Percentiles rank a stretch among this genome's conserved stretches.
phyloP scores from a whole-genome alignment of 306 rosid species.

The Glycine tomentella region DNA sequence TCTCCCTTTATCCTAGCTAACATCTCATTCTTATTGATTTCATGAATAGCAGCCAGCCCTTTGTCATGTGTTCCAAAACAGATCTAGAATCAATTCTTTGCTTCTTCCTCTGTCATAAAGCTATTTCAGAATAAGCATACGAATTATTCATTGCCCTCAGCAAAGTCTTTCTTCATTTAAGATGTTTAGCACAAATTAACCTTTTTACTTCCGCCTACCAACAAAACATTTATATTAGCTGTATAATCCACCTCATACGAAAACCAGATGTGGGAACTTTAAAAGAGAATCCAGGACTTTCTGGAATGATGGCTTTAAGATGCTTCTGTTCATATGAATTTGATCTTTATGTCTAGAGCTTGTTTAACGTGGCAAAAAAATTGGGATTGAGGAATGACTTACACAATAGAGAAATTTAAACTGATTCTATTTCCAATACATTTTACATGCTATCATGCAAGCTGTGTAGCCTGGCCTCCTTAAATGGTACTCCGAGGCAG shows the following conservation, averaged over 20 bases:
- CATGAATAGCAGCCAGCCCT: neutral
- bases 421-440: neutral
- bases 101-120: conserved; percentile 1
- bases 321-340: no score
- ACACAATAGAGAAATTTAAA: neutral
- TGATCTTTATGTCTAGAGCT: conserved; percentile 32
- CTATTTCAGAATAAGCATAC: conserved; percentile 26
- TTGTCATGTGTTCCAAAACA: conserved; percentile 4
- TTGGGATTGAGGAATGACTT: conserved; percentile 15
- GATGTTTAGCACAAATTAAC: conserved; percentile 11
- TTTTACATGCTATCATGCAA: neutral
- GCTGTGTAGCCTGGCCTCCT: conserved; percentile 2
- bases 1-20: conserved; percentile 23
- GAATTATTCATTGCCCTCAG: neutral
- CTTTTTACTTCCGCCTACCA: conserved; percentile 26
- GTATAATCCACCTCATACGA: conserved; percentile 13
- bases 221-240: neutral
- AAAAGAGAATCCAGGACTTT: no score
- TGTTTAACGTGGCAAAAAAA: conserved; percentile 9
- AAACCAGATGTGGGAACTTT: conserved; percentile 1
- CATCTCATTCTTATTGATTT: conserved; percentile 13
- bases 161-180: conserved; percentile 32
- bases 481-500: conserved; percentile 27
- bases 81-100: conserved; percentile 21
- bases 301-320: no score